These are phyloP conservation scores for Termitomyces bulborhizus DNA, from an alignment of 768 basidiomycete genomes.

Conservation along the genomic window DNA sequence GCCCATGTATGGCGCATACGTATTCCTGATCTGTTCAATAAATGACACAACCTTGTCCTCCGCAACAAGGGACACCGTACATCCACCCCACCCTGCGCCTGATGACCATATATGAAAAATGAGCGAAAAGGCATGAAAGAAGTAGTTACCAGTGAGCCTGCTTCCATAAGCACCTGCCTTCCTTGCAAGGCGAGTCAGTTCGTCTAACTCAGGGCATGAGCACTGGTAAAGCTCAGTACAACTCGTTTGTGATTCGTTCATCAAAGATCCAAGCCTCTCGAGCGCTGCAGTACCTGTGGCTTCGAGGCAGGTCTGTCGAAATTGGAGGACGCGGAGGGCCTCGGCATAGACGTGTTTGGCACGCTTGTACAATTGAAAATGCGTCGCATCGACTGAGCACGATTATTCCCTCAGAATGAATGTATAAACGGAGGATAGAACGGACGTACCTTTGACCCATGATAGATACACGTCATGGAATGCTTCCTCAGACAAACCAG, in stretches of 20 bases:
- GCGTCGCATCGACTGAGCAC: conserved; percentile 61
- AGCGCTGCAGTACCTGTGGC: conserved; percentile 29
- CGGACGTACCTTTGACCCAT: conserved; percentile 67
- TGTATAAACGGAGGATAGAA: background rate
- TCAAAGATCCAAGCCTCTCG: conserved; percentile 55
- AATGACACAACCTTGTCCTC: conserved; percentile 58
- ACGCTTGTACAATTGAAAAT: conserved; percentile 81
- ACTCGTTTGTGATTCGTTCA: conserved; percentile 74
- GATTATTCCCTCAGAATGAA: background rate
- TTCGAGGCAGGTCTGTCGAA: conserved; percentile 60
- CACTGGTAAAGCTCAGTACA: conserved; percentile 71
- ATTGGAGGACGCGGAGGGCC: conserved; percentile 73
- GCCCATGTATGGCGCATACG: conserved; percentile 58
- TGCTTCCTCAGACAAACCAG: conserved; percentile 44
- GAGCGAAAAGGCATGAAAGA: background rate
- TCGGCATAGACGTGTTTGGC: conserved; percentile 79
- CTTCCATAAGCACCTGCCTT: conserved; percentile 75
- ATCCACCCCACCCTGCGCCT: conserved; percentile 93
- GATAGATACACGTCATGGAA: conserved; percentile 70
- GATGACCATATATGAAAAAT: background rate
- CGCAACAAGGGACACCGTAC: conserved; percentile 75
- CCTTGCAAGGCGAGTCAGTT: conserved; percentile 56
- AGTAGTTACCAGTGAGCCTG: conserved; percentile 65
- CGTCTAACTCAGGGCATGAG: conserved; percentile 74
- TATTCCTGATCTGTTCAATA: conserved; percentile 50